Base-by-base conservation (phyloP, 2,329 filamentous ascomycete species). In the Pseudogymnoascus sp. region DNA sequence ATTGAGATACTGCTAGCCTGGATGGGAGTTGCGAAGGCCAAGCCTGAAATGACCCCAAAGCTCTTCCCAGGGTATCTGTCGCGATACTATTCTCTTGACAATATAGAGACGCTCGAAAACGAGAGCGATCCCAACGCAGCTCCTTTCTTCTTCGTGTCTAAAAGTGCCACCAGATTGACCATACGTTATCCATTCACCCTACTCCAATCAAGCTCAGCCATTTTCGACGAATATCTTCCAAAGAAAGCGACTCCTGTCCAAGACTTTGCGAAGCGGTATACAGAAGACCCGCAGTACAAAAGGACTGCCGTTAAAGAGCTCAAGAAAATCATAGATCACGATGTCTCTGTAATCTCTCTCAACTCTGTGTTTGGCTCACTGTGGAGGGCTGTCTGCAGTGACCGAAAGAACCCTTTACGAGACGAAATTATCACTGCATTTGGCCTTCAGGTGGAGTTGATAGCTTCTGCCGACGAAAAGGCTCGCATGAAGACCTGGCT, bases 341-440 rank as follows among this genome's bases (percentile, higher is more conserved):
- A 80, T 58, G 73, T 79, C 1, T 64, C 70, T 0, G 71, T 73
- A 1, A 73, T 81, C 26, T 69, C 78, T 0, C 65, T 79, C 7
- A 80, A 80, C 60, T 76, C 78, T 0, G 72, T 81, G 0, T 81
- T 81, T 57, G 77, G 77, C 3, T 71, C 69, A 5, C 71, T 81
- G 2, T 81, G 78, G 77, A 71, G 77, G 5, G 70, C 74, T 0
- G 72, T 80, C 3, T 80, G 77, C 67, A 77, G 73, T 48, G 77
- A 81, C 64, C 71, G 76, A 3, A 62, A 64, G 64, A 52, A 30
- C 12, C 9, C 23, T 52, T n/a, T 2, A 2, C 23, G 45, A 12
- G 26, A 52, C 26, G 26, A 30, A 30, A 15, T 52, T 2, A 28
- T 52, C 21, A 52, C n/a, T 12, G 23, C n/a, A 18, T 52, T 52